These are phyloP conservation scores for Saccharomycopsis sp. DNA, from an alignment of 805 yeast genomes.

Conservation along the genomic window DNA sequence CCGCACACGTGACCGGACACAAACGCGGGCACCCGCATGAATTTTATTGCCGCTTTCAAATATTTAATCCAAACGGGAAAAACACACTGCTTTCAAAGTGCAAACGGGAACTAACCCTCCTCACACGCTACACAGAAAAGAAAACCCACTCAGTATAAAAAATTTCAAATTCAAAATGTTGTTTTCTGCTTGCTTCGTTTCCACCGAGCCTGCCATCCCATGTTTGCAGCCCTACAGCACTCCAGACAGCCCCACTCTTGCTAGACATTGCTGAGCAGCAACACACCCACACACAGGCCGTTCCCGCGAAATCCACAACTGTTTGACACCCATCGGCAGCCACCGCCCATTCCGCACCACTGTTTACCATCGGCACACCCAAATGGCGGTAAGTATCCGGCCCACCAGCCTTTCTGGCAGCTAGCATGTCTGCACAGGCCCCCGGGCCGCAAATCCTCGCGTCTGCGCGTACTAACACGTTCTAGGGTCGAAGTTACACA, in stretches of 20 bases:
- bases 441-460: too few relatives aligned
- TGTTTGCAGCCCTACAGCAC: neutral
- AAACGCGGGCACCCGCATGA: too few relatives aligned
- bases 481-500: neutral
- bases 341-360: neutral
- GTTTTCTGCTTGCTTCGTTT: neutral
- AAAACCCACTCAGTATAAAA: too few relatives aligned
- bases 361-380: neutral
- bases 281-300: too few relatives aligned
- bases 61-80: neutral
- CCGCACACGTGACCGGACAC: neutral
- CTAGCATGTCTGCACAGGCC: too few relatives aligned
- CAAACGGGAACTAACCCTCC: neutral
- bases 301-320: too few relatives aligned
- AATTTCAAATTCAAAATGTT: neutral
- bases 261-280: neutral
- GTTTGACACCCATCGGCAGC: too few relatives aligned
- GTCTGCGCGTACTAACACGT: neutral
- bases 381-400: neutral
- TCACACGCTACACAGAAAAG: neutral
- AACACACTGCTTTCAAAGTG: neutral
- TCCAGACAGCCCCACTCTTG: neutral
- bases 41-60: neutral
- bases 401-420: neutral
- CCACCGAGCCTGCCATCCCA: neutral